Conservation (phyloP, 2,329 filamentous ascomycete species). For the Ophiosphaerella herpotricha region DNA sequence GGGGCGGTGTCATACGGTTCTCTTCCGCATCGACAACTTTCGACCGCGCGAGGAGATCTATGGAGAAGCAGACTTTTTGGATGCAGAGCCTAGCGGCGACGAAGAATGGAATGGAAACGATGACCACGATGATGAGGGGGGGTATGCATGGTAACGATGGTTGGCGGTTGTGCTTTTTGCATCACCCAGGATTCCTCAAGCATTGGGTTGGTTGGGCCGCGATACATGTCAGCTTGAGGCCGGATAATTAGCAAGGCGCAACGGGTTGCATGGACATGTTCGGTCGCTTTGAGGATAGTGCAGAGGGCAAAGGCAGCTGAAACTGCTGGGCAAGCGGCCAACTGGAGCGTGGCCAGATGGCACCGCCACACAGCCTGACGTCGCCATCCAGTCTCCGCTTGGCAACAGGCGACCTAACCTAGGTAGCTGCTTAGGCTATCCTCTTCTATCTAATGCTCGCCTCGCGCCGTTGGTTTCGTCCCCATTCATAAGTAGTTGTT, state of each 20-base stretch:
- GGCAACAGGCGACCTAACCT: constrained; percentile 18
- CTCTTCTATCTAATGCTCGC: constrained; percentile 17
- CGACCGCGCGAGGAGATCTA: constrained; percentile 71
- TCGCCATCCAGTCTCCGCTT: constrained; percentile 6
- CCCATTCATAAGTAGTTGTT: constrained; percentile 23
- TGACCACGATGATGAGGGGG: constrained; percentile 50
- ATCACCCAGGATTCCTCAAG: constrained; percentile 21
- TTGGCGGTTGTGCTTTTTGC: background rate
- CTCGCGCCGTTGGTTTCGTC: constrained; percentile 1
- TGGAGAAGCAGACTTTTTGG: constrained; percentile 73
- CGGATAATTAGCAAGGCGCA: background rate
- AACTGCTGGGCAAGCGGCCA: background rate
- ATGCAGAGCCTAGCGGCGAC: constrained; percentile 62
- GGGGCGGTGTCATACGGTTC: constrained; percentile 71
- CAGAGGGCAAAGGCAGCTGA: constrained; percentile 14
- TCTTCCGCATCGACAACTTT: constrained; percentile 76
- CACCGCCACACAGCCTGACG: constrained; percentile 12
- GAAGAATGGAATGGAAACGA: constrained; percentile 64
- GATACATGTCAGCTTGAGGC: constrained; percentile 6
- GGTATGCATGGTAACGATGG: constrained; percentile 33
- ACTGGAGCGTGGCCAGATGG: background rate
- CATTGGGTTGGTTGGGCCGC: constrained; percentile 22
- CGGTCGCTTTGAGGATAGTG: constrained; percentile 3
- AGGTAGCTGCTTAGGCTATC: constrained; percentile 9
- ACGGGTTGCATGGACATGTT: too few relatives aligned